Base-by-base conservation (phyloP, 768 basidiomycete genomes). In the Leucocoprinus sp. region DNA sequence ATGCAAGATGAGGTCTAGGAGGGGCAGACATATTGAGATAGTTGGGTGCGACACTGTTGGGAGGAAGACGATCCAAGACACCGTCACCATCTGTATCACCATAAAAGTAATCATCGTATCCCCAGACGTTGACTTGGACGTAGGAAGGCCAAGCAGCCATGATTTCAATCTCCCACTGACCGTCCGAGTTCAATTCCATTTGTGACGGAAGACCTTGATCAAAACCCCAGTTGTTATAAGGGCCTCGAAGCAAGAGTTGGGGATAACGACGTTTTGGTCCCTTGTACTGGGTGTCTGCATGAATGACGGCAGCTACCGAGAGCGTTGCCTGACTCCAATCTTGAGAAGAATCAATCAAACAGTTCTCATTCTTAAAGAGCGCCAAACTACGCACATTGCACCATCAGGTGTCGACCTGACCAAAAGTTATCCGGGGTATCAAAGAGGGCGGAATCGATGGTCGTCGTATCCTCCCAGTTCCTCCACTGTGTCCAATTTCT, bases 21-120 rank as follows among this genome's bases (percentile, higher is more conserved):
- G 92, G 92, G 1, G 88, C 84, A 22, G 92, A 89, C 68, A 96
- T 81, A 65, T 96, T 96, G 53, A 93, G 66, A 60, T 80, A 95
- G 62, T 93, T 93, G 22, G 89, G 77, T 1, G 89, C 84, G 19
- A 76, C 75, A 4, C 80, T 78, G 63, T 93, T 93, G 17, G 93
- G 93, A 9, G 93, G 89, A 5, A 95, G 76, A 44, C 93, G 88
- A 55, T 95, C 93, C 55, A 96, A 70, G 41, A 93, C 68, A 40
- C 88, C 89, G 56, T 96, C 93, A 22, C 72, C 80, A 57, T 96
- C 93, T 9, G 77, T 66, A 55, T 96, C 93, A 49, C 93, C 93
- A 54, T 93, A 95, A 68, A 84, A 96, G 67, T 78, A 96, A 55
- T 93, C 80, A 58, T 93, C 91, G 60, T 80, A 93, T 47, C 80